Evolutionary conservation across 1,284 basidiomycete genomes (phyloP), one percentile per base, ranked within the genome.

Genomic region (Omphalotus olearius): DNA sequence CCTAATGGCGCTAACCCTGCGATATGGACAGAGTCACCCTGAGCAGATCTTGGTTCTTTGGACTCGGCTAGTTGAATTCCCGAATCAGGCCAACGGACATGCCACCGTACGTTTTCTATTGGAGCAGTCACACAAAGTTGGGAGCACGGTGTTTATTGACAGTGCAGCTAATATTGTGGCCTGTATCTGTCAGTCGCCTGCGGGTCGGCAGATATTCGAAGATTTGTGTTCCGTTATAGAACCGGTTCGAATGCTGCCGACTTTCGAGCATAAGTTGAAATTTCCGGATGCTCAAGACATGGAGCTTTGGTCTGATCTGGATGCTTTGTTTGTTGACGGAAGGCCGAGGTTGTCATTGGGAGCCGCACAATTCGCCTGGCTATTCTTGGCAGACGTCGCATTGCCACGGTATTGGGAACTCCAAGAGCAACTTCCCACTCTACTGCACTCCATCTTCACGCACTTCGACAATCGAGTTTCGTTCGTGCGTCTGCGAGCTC

Each of bases 41-140:
- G 89, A 93, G 59, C 92, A 94, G 62, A 77, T 97, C 33, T 77
- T 87, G n/a, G 79, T 83, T 1, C 78, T 96, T 16, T 94, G 94
- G 86, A 78, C 77, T 16, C 82, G 82, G 51, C 69, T 94, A 3
- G 86, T 91, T 1, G 82, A 88, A 48, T 71, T 80, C 3, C 80
- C 86, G 13, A 78, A 86, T 60, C 76, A 83, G 51, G 73, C 78
- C 13, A 94, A 94, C 59, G 89, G 88, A 0, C 86, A 86, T 55
- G 89, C 90, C 0, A 78, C 93, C 17, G 76, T 91, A 50, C 82
- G 87, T 42, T 97, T 94, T 67, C 71, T 97, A 3, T 76, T 97
- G 41, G 91, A 94, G 58, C 91, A 97, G 61, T 89, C 91, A 0
- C 84, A 89, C 51, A 90, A 88, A 67, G 85, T 93, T 40, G 85